These are phyloP conservation scores for Narthecium ossifragum DNA, from an alignment of 106 monocot genomes.

Conservation along the genomic window DNA sequence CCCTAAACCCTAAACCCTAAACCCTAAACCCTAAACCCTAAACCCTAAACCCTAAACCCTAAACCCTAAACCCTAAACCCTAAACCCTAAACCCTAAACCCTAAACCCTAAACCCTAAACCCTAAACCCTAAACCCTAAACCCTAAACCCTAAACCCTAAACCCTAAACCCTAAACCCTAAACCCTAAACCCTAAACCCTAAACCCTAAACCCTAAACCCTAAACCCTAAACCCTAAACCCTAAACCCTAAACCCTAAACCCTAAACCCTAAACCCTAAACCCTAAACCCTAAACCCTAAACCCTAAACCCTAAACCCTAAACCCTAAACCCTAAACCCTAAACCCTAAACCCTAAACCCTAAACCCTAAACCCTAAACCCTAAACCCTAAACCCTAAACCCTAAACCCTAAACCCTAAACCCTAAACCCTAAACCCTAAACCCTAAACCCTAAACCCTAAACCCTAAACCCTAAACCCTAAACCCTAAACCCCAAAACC, in stretches of 20 bases:
- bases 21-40: no score
- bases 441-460: slow-evolving; percentile 3
- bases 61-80: no score
- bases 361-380: slow-evolving; percentile 11
- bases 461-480: slow-evolving; percentile 1
- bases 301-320: slow-evolving; percentile 9
- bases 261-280: slow-evolving; percentile 13
- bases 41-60: no score
- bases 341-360: slow-evolving; percentile 7
- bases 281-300: slow-evolving; percentile 7
- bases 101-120: no score
- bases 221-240: slow-evolving; percentile 11
- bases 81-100: no score
- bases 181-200: slow-evolving; percentile 14
- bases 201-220: slow-evolving; percentile 9
- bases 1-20: no score
- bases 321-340: not conserved
- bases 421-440: slow-evolving; percentile 11
- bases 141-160: not conserved
- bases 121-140: no score
- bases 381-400: slow-evolving; percentile 7
- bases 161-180: slow-evolving; percentile 13
- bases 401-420: slow-evolving; percentile 12
- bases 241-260: slow-evolving; percentile 14
- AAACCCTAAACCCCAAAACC: no score